Conservation (phyloP, 345 rosid species). For the Eutrema heterophyllum region DNA sequence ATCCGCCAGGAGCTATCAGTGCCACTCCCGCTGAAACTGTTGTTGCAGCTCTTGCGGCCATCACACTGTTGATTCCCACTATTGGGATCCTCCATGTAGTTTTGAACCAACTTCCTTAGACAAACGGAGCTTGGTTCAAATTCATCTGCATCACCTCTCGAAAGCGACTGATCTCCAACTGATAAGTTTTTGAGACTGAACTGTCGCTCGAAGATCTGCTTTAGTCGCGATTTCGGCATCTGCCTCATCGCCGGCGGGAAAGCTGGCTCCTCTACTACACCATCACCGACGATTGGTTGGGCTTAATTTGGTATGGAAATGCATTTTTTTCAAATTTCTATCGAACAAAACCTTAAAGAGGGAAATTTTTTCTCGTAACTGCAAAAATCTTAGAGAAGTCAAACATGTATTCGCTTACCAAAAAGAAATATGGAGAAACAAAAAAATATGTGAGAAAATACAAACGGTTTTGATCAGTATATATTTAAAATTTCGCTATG, state of each 20-base stretch:
- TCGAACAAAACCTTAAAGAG: neutral
- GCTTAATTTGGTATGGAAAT: neutral
- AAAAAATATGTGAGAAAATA: neutral
- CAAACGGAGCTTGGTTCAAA: neutral
- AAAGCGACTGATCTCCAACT: neutral
- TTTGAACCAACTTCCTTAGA: no score
- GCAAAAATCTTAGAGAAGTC: neutral
- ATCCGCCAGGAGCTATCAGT: neutral
- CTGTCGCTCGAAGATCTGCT: neutral
- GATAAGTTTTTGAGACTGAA: neutral
- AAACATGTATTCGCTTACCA: neutral
- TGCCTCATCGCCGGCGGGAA: neutral
- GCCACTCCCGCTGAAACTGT: neutral
- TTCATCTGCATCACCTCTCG: neutral
- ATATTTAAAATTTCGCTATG: neutral
- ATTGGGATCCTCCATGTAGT: conserved; percentile 4
- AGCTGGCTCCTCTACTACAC: neutral
- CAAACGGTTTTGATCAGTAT: neutral
- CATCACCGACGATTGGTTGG: neutral
- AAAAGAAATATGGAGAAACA: neutral
- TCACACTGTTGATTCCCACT: neutral
- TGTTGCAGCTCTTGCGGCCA: neutral
- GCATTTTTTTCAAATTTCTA: neutral
- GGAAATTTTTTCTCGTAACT: neutral
- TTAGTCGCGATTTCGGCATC: neutral